Evolutionary conservation across 1,284 basidiomycete genomes (phyloP).

Genomic region (Lignosus rhinocerotis): DNA sequence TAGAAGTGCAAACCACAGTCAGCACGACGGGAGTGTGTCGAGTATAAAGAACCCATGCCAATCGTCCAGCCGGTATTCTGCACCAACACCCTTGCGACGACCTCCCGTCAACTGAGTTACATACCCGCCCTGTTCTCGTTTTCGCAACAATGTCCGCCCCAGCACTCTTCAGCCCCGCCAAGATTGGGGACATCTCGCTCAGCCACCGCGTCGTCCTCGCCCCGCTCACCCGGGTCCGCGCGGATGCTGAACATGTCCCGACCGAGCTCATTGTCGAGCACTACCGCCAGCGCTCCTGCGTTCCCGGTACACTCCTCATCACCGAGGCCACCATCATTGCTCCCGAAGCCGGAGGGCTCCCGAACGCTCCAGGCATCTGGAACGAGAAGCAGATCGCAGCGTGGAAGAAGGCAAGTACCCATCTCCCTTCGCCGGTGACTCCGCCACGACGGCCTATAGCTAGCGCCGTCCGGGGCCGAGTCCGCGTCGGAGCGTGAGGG

Average conservation of each 20-base stretch:
- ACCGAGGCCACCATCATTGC: conserved; percentile 45
- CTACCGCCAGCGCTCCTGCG: conserved; percentile 44
- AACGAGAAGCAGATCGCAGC: conserved; percentile 39
- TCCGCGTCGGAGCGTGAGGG: background rate
- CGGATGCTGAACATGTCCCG: conserved; percentile 24
- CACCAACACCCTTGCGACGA: too few species aligned
- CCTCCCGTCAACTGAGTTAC: background rate
- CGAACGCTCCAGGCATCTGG: conserved; percentile 42
- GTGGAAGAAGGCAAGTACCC: conserved; percentile 41
- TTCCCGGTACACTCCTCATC: conserved; percentile 47
- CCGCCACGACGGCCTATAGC: too few species aligned
- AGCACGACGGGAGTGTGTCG: too few species aligned
- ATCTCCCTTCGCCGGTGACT: background rate
- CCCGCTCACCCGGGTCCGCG: conserved; percentile 43
- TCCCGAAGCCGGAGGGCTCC: conserved; percentile 36
- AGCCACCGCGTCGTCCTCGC: conserved; percentile 46
- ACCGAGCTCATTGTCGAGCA: conserved; percentile 37
- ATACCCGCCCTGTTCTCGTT: too few species aligned
- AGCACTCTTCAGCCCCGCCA: conserved; percentile 43
- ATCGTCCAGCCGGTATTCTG: too few species aligned
- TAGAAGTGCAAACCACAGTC: too few species aligned
- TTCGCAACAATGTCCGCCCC: background rate
- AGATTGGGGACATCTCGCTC: conserved; percentile 39
- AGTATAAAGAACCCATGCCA: too few species aligned
- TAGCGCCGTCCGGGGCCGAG: too few species aligned